These are phyloP conservation scores for Gossypium aridum DNA, from an alignment of 441 rosid species.

Conservation along the genomic window DNA sequence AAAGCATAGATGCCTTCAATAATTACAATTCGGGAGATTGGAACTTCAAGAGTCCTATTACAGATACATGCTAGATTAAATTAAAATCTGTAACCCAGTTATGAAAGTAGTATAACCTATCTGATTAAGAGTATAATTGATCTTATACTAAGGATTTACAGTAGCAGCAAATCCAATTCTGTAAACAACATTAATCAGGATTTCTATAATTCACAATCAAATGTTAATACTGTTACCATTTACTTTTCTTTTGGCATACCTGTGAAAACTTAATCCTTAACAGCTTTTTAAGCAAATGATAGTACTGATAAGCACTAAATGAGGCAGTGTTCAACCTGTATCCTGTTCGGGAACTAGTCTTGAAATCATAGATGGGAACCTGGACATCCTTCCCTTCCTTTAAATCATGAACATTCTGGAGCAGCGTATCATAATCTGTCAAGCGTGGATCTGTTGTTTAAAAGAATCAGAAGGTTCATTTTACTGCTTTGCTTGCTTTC, in stretches of 20 bases:
- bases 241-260: constrained; percentile 4
- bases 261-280: constrained; percentile 4
- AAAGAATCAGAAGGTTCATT: constrained; percentile 10
- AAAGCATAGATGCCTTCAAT: constrained; percentile 94
- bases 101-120: background rate
- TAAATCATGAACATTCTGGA: constrained; percentile 69
- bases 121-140: background rate
- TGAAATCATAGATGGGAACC: constrained; percentile 93
- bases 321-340: constrained; percentile 53
- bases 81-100: background rate
- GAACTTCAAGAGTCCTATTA: constrained; percentile 80
- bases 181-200: background rate
- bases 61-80: constrained; percentile 14
- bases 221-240: background rate
- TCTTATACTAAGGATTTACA: background rate
- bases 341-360: constrained; percentile 82
- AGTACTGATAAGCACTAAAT: constrained; percentile 3
- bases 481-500: constrained; percentile 2
- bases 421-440: constrained; percentile 89
- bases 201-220: background rate
- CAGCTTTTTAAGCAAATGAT: constrained; percentile 1
- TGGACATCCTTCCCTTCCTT: constrained; percentile 72
- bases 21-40: constrained; percentile 83
- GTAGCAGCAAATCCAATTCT: background rate
- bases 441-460: constrained; percentile 78